phyloP scores from a whole-genome alignment of 75 land plant species.

The Pinus taeda region DNA sequence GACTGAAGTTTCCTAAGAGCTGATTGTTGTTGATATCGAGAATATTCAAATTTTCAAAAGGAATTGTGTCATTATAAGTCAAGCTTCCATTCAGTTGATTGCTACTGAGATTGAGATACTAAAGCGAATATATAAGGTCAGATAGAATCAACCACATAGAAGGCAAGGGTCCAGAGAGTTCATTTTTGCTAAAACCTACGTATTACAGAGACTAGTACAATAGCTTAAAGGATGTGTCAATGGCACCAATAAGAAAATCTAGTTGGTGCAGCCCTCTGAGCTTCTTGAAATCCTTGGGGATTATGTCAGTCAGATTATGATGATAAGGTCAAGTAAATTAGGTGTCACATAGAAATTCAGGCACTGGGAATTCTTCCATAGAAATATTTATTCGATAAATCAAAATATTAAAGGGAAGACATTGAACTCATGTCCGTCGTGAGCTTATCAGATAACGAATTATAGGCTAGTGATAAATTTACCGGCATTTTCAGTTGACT shows the following conservation, averaged over 20 bases:
- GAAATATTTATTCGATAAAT: constrained; percentile 53
- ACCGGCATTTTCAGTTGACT: constrained; percentile 18
- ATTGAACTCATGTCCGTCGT: constrained; percentile 37
- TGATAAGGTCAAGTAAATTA: constrained; percentile 48
- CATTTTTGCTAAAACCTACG: constrained; percentile 70
- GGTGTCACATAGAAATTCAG: constrained; percentile 26
- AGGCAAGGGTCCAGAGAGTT: constrained; percentile 52
- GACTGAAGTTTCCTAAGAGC: constrained; percentile 47
- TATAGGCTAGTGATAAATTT: constrained; percentile 43
- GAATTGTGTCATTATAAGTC: constrained; percentile 24
- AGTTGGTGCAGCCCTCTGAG: constrained; percentile 40
- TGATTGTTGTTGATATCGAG: constrained; percentile 74
- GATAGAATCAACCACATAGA: constrained; percentile 34
- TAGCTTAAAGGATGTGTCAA: constrained; percentile 15
- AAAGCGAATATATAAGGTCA: constrained; percentile 33
- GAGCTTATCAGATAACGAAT: constrained; percentile 43
- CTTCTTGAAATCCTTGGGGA: constrained; percentile 34
- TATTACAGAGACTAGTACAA: constrained; percentile 29
- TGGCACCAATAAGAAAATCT: constrained; percentile 46
- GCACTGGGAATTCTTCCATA: constrained; percentile 53
- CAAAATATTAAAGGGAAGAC: constrained; percentile 35
- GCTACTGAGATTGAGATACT: constrained; percentile 50
- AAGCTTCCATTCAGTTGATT: constrained; percentile 60
- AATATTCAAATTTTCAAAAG: constrained; percentile 52
- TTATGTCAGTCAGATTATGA: constrained; percentile 30